These are phyloP conservation scores for Haplosporangium sp. DNA, from an alignment of 371 early-diverging fungal species.

Conservation along the genomic window DNA sequence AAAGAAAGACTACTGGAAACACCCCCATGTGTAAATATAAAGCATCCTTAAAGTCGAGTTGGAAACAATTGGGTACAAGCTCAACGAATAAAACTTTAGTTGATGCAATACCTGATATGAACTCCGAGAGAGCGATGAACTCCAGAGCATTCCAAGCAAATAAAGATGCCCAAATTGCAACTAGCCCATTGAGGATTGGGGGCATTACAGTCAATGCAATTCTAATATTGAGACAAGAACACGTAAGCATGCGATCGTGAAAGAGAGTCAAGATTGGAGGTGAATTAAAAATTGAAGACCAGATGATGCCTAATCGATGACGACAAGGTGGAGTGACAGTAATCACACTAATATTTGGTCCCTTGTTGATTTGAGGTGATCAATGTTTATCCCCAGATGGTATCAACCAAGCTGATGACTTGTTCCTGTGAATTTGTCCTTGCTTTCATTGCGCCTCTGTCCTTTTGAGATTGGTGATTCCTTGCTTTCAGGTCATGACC, in stretches of 20 bases:
- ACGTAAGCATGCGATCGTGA: conserved; percentile 1
- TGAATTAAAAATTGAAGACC: background rate
- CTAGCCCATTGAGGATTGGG: conserved; percentile 96
- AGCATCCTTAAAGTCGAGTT: no score
- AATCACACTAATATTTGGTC: no score
- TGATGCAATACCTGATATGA: conserved; percentile 77
- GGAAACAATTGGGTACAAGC: background rate
- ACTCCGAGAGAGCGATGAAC: conserved; percentile 95
- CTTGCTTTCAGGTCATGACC: no score
- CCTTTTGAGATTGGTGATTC: no score
- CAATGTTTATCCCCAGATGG: no score
- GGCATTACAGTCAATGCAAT: conserved; percentile 87
- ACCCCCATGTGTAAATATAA: no score
- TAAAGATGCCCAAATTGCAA: conserved; percentile 95
- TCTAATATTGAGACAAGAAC: conserved; percentile 43
- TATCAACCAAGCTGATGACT: no score
- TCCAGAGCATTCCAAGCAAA: conserved; percentile 97
- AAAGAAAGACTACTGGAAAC: no score
- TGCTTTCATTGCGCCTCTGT: no score
- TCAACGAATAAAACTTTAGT: background rate
- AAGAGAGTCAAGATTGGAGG: background rate
- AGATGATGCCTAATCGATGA: background rate
- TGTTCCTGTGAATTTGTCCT: no score
- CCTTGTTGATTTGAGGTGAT: no score
- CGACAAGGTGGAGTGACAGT: no score